A percentile compares a stretch with the other conserved stretches of the same genome.
phyloP scores from a whole-genome alignment of 2,329 filamentous ascomycete species.

The Chaetomium sp. region DNA sequence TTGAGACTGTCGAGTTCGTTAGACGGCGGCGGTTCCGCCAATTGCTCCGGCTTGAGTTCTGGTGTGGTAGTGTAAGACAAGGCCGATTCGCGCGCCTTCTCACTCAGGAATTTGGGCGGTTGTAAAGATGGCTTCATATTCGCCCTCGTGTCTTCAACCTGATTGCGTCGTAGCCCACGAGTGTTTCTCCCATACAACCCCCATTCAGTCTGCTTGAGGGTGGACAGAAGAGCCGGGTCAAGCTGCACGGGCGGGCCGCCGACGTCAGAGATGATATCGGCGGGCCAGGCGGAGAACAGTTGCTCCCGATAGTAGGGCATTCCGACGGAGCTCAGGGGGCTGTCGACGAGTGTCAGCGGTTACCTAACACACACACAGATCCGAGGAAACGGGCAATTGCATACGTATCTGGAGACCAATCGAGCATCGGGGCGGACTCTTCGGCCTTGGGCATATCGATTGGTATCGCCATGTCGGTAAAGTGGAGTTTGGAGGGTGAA shows the following conservation, averaged over 20 bases:
- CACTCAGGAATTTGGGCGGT: constrained; percentile 88
- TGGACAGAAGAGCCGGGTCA: constrained; percentile 62
- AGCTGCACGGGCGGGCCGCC: constrained; percentile 73
- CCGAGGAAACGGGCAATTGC: constrained; percentile 25
- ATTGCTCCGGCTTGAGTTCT: constrained; percentile 47
- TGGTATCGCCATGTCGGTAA: constrained; percentile 73
- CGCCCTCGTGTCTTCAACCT: constrained; percentile 70
- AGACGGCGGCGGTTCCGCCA: constrained; percentile 54
- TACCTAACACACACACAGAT: not conserved
- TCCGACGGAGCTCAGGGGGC: constrained; percentile 76
- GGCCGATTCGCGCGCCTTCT: constrained; percentile 70
- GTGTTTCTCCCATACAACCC: constrained; percentile 75
- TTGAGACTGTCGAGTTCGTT: constrained; percentile 67
- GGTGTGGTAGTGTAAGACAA: constrained; percentile 39
- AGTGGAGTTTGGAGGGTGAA: constrained; percentile 76
- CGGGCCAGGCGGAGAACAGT: constrained; percentile 84
- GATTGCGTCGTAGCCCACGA: constrained; percentile 67
- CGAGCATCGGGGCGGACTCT: constrained; percentile 51
- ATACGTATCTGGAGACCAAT: constrained; percentile 66
- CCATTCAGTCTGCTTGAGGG: constrained; percentile 65
- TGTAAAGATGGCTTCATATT: constrained; percentile 55
- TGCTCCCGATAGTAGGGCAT: constrained; percentile 90
- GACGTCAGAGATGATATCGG: constrained; percentile 74
- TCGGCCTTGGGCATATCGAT: constrained; percentile 69
- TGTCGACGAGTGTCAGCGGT: constrained; percentile 27